Percentiles rank a stretch among this genome's conserved stretches.
Evolutionary conservation across 306 rosid genomes (phyloP).

Genomic region (Aeschynomene evenia): DNA sequence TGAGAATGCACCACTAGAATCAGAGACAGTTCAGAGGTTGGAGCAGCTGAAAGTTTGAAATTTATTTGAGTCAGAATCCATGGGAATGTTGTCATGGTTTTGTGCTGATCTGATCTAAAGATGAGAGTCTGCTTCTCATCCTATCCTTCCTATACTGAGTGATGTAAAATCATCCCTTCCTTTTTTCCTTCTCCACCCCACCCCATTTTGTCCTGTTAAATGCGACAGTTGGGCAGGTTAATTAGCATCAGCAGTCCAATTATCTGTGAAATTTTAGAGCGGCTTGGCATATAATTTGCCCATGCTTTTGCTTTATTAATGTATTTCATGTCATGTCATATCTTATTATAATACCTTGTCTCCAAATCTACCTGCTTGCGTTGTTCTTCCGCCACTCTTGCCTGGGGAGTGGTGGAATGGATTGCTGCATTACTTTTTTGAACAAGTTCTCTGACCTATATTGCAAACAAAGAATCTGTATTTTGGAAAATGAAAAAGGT

Average conservation of each 20-base stretch:
- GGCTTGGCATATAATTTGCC: conserved; percentile 38
- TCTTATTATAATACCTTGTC: conserved; percentile 25
- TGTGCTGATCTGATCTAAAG: conserved; percentile 57
- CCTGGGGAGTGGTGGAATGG: too few species aligned
- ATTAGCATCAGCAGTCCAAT: conserved; percentile 53
- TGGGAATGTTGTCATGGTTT: conserved; percentile 55
- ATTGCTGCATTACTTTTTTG: background rate
- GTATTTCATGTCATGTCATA: conserved; percentile 29
- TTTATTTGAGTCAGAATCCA: conserved; percentile 29
- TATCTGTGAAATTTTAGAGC: conserved; percentile 50
- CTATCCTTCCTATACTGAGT: conserved; percentile 46
- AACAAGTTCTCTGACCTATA: background rate
- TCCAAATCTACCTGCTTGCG: conserved; percentile 15
- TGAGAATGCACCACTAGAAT: conserved; percentile 36
- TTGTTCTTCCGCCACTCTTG: background rate
- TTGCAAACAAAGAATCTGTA: background rate
- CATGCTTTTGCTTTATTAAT: conserved; percentile 19
- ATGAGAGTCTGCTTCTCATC: conserved; percentile 44
- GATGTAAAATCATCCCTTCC: conserved; percentile 43
- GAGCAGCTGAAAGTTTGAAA: conserved; percentile 70
- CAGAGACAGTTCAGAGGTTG: conserved; percentile 51
- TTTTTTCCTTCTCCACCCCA: conserved; percentile 33
- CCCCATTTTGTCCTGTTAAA: conserved; percentile 56
- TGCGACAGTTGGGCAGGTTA: conserved; percentile 61
- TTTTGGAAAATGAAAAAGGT: background rate